These are phyloP conservation scores for Saturnispora mendoncae DNA, from an alignment of 805 yeast genomes.

Conservation along the genomic window DNA sequence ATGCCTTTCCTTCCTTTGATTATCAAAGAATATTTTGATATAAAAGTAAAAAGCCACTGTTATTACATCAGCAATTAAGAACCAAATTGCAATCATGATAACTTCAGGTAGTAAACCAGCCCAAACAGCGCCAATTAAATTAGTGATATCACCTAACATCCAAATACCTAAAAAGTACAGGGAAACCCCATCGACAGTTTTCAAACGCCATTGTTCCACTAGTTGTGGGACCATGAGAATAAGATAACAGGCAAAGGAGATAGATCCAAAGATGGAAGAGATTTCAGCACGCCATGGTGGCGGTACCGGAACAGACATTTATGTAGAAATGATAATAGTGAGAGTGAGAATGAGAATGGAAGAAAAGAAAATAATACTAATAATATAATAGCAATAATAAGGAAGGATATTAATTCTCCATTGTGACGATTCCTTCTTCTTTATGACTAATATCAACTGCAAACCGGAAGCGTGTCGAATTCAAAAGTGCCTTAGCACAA, in stretches of 20 bases:
- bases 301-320: neutral
- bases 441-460: constrained; percentile 40
- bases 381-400: too few species aligned
- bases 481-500: constrained; percentile 62
- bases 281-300: constrained; percentile 17
- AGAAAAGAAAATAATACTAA: neutral
- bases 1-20: constrained; percentile 16
- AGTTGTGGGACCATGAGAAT: constrained; percentile 69
- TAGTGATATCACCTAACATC: constrained; percentile 65
- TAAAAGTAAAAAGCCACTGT: constrained; percentile 54
- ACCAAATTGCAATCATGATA: constrained; percentile 64
- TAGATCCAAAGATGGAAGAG: constrained; percentile 61
- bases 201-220: constrained; percentile 69
- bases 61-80: constrained; percentile 62
- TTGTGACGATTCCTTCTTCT: neutral
- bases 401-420: neutral
- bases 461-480: constrained; percentile 76
- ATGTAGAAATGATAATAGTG: too few species aligned
- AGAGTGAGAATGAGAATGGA: neutral
- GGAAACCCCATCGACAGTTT: constrained; percentile 70
- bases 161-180: constrained; percentile 58
- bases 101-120: constrained; percentile 65
- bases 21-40: constrained; percentile 41
- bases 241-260: constrained; percentile 72
- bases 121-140: constrained; percentile 60